A percentile compares a stretch with the other conserved stretches of the same genome.
These are phyloP conservation scores for Sanghuangporus sanghuang DNA, from an alignment of 1,284 basidiomycete species.

Conservation along the genomic window DNA sequence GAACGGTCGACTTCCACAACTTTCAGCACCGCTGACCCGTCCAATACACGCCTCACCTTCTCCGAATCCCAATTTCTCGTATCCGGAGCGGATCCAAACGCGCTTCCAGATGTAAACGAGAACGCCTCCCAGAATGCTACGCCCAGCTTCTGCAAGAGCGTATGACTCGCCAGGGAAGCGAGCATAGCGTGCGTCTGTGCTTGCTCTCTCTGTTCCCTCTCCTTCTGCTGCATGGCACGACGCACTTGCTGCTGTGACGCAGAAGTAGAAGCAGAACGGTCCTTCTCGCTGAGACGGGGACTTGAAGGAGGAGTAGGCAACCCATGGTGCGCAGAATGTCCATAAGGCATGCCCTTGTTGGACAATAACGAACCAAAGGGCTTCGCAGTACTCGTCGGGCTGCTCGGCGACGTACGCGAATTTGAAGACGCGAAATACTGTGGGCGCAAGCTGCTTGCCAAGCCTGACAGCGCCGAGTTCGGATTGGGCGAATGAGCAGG, in stretches of 20 bases:
- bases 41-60: slow-evolving; percentile 70
- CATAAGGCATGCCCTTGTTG: slow-evolving; percentile 36
- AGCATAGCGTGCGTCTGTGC: slow-evolving; percentile 46
- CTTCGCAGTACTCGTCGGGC: not conserved
- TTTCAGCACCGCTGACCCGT: slow-evolving; percentile 68
- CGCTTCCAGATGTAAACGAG: slow-evolving; percentile 39
- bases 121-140: slow-evolving; percentile 80
- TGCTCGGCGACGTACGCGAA: slow-evolving; percentile 2
- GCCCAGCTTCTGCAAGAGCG: slow-evolving; percentile 59
- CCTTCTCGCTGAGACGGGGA: slow-evolving; percentile 20
- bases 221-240: not conserved
- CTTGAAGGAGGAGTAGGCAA: slow-evolving; percentile 4
- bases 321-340: slow-evolving; percentile 10
- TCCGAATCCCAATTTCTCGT: slow-evolving; percentile 64
- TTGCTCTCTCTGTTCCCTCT: slow-evolving; percentile 16
- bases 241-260: slow-evolving; percentile 24
- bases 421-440: slow-evolving; percentile 42
- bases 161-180: slow-evolving; percentile 66
- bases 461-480: slow-evolving; percentile 33
- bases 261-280: slow-evolving; percentile 8
- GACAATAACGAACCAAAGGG: slow-evolving; percentile 40
- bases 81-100: slow-evolving; percentile 68
- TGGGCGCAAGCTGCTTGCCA: slow-evolving; percentile 49
- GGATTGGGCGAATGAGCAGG: slow-evolving; percentile 16
- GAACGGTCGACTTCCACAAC: slow-evolving; percentile 15